Base-by-base conservation (phyloP, 805 yeast genomes). In the Yamadazyma takamatsuzukensis region DNA sequence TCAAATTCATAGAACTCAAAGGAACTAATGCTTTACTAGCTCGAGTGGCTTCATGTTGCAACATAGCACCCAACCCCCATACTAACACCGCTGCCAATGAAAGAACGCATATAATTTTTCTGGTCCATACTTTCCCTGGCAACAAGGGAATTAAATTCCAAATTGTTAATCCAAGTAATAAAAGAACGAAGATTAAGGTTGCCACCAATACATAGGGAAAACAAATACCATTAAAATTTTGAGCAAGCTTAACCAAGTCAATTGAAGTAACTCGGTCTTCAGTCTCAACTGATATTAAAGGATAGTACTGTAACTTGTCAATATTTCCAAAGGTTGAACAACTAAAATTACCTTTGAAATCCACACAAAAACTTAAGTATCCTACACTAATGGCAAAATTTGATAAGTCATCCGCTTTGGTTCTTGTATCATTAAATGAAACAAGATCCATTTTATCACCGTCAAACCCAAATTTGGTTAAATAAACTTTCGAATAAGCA, bases 61-160 rank as follows among this genome's bases (percentile, higher is more conserved):
- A 70, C 73, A 79, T 77, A 1, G 83, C 64, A 2, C 83, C 83
- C 18, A 78, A 54, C 0, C 83, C 84, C 82, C 83, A 78, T 2
- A 78, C 26, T 3, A 78, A 48, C 4, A 67, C 59, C 28, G 64
- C 43, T 0, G 59, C 37, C 0, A 64, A 52, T 13, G 71, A 54
- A 17, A 71, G 4, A 45, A 43, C 38, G 61, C 48, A 32, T 46
- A 49, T 17, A 47, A 44, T 32, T 43, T 56, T 37, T 44, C 54
- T 15, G 6, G 25, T 44, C 14, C 33, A 17, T 9, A 32, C 17
- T 24, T 54, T 58, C 11, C 62, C 56, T 4, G 86, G 86, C 9
- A 78, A 40, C 10, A 66, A 59, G 2, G 83, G 82, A 4, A 77
- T 40, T 19, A 31, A 3, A 14, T 21, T 28, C 42, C 43, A 43